These are phyloP conservation scores for Aspergillus carbonarius DNA, from an alignment of 2,329 filamentous ascomycete genomes.

Conservation along the genomic window DNA sequence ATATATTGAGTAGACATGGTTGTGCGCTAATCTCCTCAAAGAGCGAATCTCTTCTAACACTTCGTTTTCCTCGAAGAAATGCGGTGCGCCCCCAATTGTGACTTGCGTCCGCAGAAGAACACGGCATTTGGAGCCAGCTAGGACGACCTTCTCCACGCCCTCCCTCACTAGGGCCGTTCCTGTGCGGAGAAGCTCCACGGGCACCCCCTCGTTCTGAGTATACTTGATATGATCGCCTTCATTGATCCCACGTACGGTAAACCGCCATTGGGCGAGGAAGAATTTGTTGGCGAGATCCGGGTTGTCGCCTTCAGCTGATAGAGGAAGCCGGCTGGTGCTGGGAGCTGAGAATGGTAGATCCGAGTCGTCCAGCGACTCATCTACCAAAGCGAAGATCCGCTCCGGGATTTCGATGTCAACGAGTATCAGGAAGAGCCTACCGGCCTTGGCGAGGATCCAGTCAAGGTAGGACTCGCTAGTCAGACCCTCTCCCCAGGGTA, in stretches of 20 bases:
- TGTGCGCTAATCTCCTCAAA: conserved; percentile 41
- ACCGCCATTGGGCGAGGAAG: conserved; percentile 61
- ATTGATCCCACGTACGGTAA: conserved; percentile 56
- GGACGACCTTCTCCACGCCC: conserved; percentile 43
- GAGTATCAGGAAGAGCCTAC: conserved; percentile 60
- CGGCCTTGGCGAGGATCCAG: conserved; percentile 60
- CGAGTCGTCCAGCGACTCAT: conserved; percentile 61
- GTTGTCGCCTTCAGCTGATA: conserved; percentile 50
- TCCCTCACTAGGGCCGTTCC: conserved; percentile 34
- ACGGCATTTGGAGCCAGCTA: conserved; percentile 37
- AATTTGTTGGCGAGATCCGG: conserved; percentile 54
- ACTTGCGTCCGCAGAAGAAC: conserved; percentile 41
- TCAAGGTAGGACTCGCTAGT: conserved; percentile 58
- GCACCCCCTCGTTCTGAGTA: conserved; percentile 59
- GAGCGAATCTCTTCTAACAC: conserved; percentile 42
- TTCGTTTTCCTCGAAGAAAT: conserved; percentile 41
- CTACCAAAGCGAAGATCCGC: conserved; percentile 61
- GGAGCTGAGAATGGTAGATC: conserved; percentile 59
- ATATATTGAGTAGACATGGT: conserved; percentile 46
- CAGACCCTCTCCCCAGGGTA: conserved; percentile 45
- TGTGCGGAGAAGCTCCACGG: conserved; percentile 54
- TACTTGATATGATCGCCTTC: conserved; percentile 59
- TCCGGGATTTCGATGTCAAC: conserved; percentile 61
- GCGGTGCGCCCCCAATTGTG: conserved; percentile 35
- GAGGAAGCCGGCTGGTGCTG: conserved; percentile 54